phyloP scores from a whole-genome alignment of 192 early-diverging fungal genomes.

The Dissophora globulifera region DNA sequence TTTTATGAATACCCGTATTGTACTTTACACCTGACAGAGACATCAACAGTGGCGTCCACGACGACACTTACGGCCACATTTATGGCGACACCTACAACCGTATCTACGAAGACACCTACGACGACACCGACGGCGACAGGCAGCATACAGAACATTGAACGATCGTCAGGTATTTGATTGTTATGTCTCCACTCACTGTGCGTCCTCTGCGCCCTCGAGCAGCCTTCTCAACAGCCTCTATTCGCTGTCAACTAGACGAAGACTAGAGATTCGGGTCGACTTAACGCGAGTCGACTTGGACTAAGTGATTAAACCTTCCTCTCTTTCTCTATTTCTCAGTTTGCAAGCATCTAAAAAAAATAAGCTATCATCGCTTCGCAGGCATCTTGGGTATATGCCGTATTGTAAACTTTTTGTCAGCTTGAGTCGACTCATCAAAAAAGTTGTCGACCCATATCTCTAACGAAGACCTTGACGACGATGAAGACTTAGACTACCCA shows the following conservation, averaged over 20 bases:
- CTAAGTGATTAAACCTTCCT: no score
- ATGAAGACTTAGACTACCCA: constrained; percentile 8
- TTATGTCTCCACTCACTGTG: constrained; percentile 5
- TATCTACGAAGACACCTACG: not conserved
- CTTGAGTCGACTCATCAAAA: no score
- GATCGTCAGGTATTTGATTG: constrained; percentile 19
- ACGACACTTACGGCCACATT: constrained; percentile 3
- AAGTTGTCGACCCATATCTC: no score
- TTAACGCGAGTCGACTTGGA: no score
- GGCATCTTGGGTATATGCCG: no score
- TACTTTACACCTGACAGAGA: constrained; percentile 7
- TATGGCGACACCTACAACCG: not conserved
- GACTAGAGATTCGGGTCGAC: no score
- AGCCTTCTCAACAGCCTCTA: constrained; percentile 7
- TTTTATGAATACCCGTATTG: not conserved
- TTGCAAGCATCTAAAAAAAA: no score
- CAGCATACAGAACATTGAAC: constrained; percentile 7
- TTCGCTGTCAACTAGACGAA: constrained; percentile 14
- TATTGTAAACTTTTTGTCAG: no score
- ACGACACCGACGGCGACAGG: constrained; percentile 10
- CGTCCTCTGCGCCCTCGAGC: not conserved
- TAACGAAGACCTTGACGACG: constrained; percentile 5
- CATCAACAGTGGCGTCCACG: constrained; percentile 9
- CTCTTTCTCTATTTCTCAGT: no score
- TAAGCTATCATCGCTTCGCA: no score